phyloP scores from a whole-genome alignment of 345 rosid species.

The Ricinus communis region DNA sequence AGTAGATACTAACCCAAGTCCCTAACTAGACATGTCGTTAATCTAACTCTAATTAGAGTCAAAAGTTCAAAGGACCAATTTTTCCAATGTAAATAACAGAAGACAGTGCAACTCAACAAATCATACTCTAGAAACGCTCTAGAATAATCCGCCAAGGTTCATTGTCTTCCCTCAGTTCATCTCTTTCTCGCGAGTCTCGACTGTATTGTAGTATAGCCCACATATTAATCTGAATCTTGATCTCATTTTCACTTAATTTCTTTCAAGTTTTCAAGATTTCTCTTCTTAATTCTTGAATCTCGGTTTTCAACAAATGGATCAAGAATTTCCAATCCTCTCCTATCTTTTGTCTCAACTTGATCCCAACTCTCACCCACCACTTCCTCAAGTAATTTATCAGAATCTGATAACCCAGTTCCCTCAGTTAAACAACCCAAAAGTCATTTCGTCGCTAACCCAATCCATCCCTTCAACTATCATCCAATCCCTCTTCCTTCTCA shows the following conservation, averaged over 20 bases:
- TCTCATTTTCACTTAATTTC: neutral
- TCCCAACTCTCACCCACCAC: slow-evolving; percentile 11
- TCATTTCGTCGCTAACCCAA: slow-evolving; percentile 7
- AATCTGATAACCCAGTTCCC: slow-evolving; percentile 15
- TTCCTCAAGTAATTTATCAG: neutral
- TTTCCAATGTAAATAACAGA: too few species aligned
- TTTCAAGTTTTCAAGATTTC: neutral
- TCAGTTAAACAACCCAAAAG: slow-evolving; percentile 15
- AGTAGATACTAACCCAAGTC: too few species aligned
- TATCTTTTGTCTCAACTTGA: slow-evolving; percentile 8
- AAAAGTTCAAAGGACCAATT: too few species aligned
- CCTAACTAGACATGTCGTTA: too few species aligned
- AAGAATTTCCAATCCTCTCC: slow-evolving; percentile 21
- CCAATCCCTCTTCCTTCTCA: slow-evolving; percentile 13
- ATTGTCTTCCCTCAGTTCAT: too few species aligned
- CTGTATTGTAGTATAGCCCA: too few species aligned
- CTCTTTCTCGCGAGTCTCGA: too few species aligned
- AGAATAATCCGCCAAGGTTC: too few species aligned
- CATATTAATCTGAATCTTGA: neutral
- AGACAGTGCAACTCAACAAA: too few species aligned
- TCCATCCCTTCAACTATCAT: slow-evolving; percentile 7
- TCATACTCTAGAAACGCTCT: too few species aligned
- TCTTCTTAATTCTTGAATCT: neutral
- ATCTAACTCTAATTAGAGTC: too few species aligned
- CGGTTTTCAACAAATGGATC: too few species aligned